Evolutionary conservation across 352 stramenopile species (phyloP).

Genomic region (Nothophytophthora sp.): DNA sequence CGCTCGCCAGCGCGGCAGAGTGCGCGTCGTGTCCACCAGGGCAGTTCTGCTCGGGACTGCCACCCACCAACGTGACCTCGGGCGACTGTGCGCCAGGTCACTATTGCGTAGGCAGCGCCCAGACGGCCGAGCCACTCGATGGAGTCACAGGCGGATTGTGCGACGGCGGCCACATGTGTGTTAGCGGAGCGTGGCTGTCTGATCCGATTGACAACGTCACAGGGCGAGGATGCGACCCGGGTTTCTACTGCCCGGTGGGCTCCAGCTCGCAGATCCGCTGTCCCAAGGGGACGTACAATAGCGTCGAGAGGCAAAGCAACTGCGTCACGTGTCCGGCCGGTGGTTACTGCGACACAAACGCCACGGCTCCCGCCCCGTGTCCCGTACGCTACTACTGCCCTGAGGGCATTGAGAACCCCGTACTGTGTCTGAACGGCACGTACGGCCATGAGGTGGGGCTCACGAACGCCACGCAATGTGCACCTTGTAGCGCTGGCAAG

Average conservation of each 20-base stretch:
- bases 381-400: conserved; percentile 77
- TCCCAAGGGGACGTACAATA: conserved; percentile 72
- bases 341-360: conserved; percentile 70
- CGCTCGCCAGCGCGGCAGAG: conserved; percentile 38
- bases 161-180: conserved; percentile 56
- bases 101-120: conserved; percentile 62
- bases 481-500: conserved; percentile 63
- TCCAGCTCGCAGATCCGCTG: conserved; percentile 57
- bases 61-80: conserved; percentile 51
- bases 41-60: conserved; percentile 73
- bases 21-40: conserved; percentile 66
- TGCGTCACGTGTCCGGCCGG: conserved; percentile 63
- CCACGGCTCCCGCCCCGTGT: conserved; percentile 49
- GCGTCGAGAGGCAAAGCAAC: conserved; percentile 35
- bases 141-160: conserved; percentile 50
- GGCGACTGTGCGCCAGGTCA: conserved; percentile 64
- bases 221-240: conserved; percentile 53
- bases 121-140: conserved; percentile 39
- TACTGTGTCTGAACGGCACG: conserved; percentile 78
- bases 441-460: conserved; percentile 65
- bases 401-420: conserved; percentile 35
- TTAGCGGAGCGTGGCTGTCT: conserved; percentile 52
- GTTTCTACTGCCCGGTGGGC: conserved; percentile 69
- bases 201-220: conserved; percentile 57
- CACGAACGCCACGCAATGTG: conserved; percentile 49